Evolutionary conservation across 164 flowering plant genomes (phyloP), one percentile per base, ranked within the genome.

Genomic region (Litsea cubeba): DNA sequence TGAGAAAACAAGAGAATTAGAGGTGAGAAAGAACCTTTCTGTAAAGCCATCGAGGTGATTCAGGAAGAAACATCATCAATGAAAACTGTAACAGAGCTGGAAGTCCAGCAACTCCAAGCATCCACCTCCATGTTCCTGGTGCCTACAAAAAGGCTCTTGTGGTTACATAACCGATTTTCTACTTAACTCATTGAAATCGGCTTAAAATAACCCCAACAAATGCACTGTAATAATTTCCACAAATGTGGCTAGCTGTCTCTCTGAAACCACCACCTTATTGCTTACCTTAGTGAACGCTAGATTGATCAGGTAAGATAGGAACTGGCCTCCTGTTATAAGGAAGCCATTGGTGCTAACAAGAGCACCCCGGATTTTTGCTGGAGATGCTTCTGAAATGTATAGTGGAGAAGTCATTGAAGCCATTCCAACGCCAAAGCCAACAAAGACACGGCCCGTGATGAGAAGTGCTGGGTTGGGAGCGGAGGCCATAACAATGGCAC

Each of bases 101-200:
- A 50, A 88, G 6, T 68, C 88, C 91, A 17, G 93, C 91, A 64
- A 91, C 81, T 25, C 96, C 96, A 75, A 91, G 93, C 96, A 91
- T 89, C 96, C 93, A 91, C 5, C 93, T 75, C 96, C 96, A 91
- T 63, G 96, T 86, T n/a, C 91, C 90, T 0, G 83, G 86, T 63
- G 80, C 87, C 92, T 90, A 40, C 70, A 72, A 40, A 22, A 51
- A 62, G 11, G 5, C 26, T 20, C n/a, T 54, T 54, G 60, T 14
- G 46, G 60, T 54, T 54, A 54, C 20, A 54, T 15, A 54, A 15
- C 6, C 60, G 5, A 3, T 15, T 54, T 54, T 54, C 60, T 20
- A 12, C n/a, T 54, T 54, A 54, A 54, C n/a, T 14, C 60, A 54
- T 14, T 15, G n/a, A 17, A 54, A 15, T 15, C 0, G n/a, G 6